A percentile compares a stretch with the other conserved stretches of the same genome.
Conservation (phyloP, 2,329 filamentous ascomycete genomes). For the Metarhizium sp. region DNA sequence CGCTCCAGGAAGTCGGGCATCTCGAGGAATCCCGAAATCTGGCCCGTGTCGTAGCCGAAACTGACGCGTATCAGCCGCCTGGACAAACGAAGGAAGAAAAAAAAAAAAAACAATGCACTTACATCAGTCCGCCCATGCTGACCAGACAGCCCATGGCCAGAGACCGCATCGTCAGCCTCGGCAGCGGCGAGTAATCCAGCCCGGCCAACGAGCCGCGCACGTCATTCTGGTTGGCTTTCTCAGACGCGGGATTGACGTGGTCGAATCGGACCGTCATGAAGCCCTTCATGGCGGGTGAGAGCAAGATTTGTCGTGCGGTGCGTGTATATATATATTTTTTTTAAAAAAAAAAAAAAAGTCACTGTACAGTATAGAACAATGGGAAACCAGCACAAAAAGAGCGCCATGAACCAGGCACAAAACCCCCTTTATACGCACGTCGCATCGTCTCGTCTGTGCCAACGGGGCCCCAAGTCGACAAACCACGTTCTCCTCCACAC, state of each 20-base stretch:
- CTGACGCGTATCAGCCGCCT: constrained; percentile 5
- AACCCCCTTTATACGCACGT: no score
- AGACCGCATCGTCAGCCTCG: constrained; percentile 27
- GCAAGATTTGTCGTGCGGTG: no score
- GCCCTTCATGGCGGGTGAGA: constrained; percentile 7
- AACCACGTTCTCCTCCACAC: no score
- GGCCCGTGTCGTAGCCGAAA: constrained; percentile 41
- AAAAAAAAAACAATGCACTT: constrained; percentile 7
- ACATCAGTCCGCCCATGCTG: constrained; percentile 37
- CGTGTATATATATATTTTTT: no score
- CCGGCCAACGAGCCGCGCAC: constrained; percentile 24
- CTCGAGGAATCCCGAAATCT: constrained; percentile 47
- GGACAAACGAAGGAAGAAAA: neutral
- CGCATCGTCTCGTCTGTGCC: no score
- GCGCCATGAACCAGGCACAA: no score
- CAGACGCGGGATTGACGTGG: constrained; percentile 29
- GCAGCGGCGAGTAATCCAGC: constrained; percentile 36
- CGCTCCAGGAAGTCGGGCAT: constrained; percentile 46
- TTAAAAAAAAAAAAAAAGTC: no score
- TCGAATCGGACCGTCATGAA: constrained; percentile 30
- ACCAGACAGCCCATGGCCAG: constrained; percentile 29
- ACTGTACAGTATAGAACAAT: no score
- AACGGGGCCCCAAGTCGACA: no score
- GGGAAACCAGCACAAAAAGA: no score
- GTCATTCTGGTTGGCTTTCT: constrained; percentile 20